Base-by-base conservation (phyloP, 2,329 filamentous ascomycete genomes). In the Trichophyton equinum region DNA sequence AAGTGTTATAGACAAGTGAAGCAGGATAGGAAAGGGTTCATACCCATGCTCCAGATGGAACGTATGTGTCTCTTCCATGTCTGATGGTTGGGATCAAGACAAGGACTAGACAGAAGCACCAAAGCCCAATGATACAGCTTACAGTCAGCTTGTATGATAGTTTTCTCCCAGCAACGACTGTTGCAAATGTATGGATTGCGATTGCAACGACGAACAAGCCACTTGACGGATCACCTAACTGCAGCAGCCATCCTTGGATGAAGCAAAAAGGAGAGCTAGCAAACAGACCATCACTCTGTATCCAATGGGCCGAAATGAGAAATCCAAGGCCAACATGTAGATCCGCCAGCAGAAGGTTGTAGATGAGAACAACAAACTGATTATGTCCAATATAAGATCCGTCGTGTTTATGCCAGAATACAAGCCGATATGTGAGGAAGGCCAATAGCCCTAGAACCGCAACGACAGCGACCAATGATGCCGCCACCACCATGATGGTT, bases 141-240 rank as follows among this genome's bases (percentile, higher is more conserved):
- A 79, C 70, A 60, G 82, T 81, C 59, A 70, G 68, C n/a, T 64
- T 69, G 65, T 79, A 76, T 4, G 73, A 71, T 65, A 80, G 64
- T 58, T 78, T 77, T 53, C 73, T 74, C 8, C 78, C 77, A 64
- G 75, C 74, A 7, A 79, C 73, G 6, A 82, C 75, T 6, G 77
- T 72, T 60, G 78, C 64, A 68, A 78, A 80, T 0, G 79, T 82
- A 63, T 82, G 79, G n/a, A 81, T 68, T 9, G 79, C 79, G 65
- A 82, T 82, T 8, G 78, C 76, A 4, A 82, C 70, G 57, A 81
- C 76, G 65, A 82, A 80, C 59, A 81, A 72, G n/a, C 79, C 78
- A 65, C 77, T 78, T 4, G 76, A 72, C 4, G 81, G 74, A 63
- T 82, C 79, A 27, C 79, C 80, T 53, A 81, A 73, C 60, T 81